These are phyloP conservation scores for Teratosphaeria destructans DNA, from an alignment of 2,329 filamentous ascomycete species.

Conservation along the genomic window DNA sequence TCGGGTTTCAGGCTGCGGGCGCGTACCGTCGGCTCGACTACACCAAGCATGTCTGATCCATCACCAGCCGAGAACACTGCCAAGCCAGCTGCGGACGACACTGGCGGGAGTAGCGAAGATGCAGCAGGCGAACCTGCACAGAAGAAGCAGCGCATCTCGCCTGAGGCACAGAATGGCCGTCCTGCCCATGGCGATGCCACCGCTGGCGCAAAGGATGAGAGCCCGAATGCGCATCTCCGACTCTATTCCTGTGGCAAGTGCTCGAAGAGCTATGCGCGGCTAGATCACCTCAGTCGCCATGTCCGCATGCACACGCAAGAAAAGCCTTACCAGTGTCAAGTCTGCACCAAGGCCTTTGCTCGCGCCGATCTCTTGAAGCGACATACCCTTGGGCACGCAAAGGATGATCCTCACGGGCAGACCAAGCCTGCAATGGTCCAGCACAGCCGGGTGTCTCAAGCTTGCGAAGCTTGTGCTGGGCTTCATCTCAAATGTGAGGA, in stretches of 20 bases:
- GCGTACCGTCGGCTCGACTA: neutral
- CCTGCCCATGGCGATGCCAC: slow-evolving; percentile 1
- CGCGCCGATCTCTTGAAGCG: slow-evolving; percentile 42
- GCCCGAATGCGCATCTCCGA: slow-evolving; percentile 4
- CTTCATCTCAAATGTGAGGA: slow-evolving; percentile 46
- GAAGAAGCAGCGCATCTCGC: slow-evolving; percentile 11
- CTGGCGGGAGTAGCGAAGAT: slow-evolving; percentile 3
- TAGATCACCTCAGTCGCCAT: slow-evolving; percentile 45
- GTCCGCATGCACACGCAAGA: slow-evolving; percentile 39
- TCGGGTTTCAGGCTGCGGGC: slow-evolving; percentile 1
- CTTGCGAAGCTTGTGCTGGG: slow-evolving; percentile 42
- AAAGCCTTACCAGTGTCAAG: slow-evolving; percentile 36
- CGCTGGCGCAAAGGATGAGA: slow-evolving; percentile 3
- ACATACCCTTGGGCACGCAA: slow-evolving; percentile 37
- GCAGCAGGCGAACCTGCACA: slow-evolving; percentile 8
- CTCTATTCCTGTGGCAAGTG: slow-evolving; percentile 44
- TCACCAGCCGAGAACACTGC: slow-evolving; percentile 1
- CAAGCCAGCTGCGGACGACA: neutral
- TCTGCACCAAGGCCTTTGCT: slow-evolving; percentile 38
- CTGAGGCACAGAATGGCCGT: slow-evolving; percentile 3
- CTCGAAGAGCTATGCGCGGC: slow-evolving; percentile 41
- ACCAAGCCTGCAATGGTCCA: slow-evolving; percentile 21
- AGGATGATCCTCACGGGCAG: slow-evolving; percentile 17
- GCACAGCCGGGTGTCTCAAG: slow-evolving; percentile 36
- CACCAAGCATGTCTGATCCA: slow-evolving; percentile 2